phyloP scores from a whole-genome alignment of 768 basidiomycete genomes.

The Pulveroboletus sp. region DNA sequence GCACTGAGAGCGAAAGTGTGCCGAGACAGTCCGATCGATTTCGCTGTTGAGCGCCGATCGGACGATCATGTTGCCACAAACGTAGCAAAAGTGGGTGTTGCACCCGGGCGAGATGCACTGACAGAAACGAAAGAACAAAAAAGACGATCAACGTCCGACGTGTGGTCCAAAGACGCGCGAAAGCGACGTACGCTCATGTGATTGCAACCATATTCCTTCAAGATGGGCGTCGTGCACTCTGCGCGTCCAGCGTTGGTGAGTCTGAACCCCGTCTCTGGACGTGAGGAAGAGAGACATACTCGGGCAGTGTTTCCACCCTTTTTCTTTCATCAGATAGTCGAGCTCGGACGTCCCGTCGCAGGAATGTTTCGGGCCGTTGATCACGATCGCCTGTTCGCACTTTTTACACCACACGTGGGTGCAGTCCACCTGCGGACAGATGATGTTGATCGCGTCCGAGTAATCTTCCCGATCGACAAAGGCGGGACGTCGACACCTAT shows the following conservation, averaged over 20 bases:
- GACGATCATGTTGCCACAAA: constrained; percentile 46
- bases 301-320: constrained; percentile 67
- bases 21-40: constrained; percentile 27
- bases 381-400: constrained; percentile 42
- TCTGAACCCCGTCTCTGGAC: neutral
- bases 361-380: constrained; percentile 43
- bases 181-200: constrained; percentile 47
- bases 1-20: constrained; percentile 36
- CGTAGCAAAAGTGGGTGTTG: constrained; percentile 57
- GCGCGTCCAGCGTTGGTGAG: neutral
- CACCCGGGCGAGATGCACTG: constrained; percentile 58
- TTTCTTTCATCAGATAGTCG: constrained; percentile 44
- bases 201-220: constrained; percentile 51
- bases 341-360: constrained; percentile 60
- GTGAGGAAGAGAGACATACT: constrained; percentile 31
- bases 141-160: neutral
- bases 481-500: constrained; percentile 46
- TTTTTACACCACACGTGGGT: constrained; percentile 56
- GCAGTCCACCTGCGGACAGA: constrained; percentile 49
- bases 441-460: constrained; percentile 35
- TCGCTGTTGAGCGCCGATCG: constrained; percentile 34
- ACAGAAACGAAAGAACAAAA: neutral
- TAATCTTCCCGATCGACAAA: constrained; percentile 52
- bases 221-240: constrained; percentile 48
- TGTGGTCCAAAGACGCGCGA: neutral